Evolutionary conservation across 2,329 filamentous ascomycete species (phyloP), one percentile per base, ranked within the genome.

Genomic region (Aspergillus sp.): DNA sequence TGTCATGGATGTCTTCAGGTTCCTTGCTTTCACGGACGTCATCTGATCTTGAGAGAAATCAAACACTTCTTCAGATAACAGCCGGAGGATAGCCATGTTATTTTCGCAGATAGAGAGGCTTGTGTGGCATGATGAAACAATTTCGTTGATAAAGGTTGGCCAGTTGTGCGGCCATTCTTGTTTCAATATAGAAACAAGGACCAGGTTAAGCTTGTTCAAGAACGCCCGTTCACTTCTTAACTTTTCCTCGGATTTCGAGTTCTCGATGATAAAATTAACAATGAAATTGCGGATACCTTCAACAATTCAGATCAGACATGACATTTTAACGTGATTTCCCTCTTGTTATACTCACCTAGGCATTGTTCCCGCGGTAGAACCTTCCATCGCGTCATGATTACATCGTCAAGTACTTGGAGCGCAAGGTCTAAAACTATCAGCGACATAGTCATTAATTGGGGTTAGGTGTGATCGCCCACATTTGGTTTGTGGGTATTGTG

Each of bases 141-240:
- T 99, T 81, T 99, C 95, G 82, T 98, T 98, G 84, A 99, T 98
- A 78, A 99, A 99, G 19, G 92, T 96, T 11, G 96, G 95, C 95
- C 96, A 99, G 82, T 99, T 96, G 79, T 98, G 93, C 57, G 95
- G 95, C 95, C 95, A 99, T 78, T 99, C 95, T 79, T 99, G 95
- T 83, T 99, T 99, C 72, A 99, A 82, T 63, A 99, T 93, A 57
- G 93, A 97, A 68, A 99, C 91, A 63, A 99, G 89, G 58, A 98
- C 93, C 69, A 99, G 85, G 72, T 99, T 99, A 62, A 99, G 87
- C 82, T 99, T 99, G 84, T 98, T 98, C 72, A 99, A 82, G 59
- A 99, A 86, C 35, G 93, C 93, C 72, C 90, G 89, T 77, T 98
- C 89, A 68, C 85, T 81, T 75, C 88, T 90, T 66, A 97, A 82